phyloP scores from a whole-genome alignment of 1,284 basidiomycete species.

The Stereum hirsutum region DNA sequence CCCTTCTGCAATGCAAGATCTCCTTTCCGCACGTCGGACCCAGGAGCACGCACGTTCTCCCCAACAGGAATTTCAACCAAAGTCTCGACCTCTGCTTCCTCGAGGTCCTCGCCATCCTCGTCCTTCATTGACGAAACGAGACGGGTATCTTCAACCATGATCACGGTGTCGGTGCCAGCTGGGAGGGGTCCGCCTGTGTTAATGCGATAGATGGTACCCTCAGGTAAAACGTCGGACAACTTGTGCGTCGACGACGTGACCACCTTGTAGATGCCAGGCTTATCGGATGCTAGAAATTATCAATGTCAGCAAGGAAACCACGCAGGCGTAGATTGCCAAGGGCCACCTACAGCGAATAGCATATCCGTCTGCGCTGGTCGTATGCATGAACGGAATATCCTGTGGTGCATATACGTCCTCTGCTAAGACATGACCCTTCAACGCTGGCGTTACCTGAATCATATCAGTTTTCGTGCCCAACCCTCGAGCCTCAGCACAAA shows the following conservation, averaged over 20 bases:
- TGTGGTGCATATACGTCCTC: constrained; percentile 61
- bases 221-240: constrained; percentile 31
- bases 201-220: constrained; percentile 58
- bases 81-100: constrained; percentile 64
- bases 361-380: constrained; percentile 86
- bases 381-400: constrained; percentile 52
- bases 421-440: constrained; percentile 66
- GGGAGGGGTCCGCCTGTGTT: constrained; percentile 78
- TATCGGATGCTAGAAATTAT: constrained; percentile 37
- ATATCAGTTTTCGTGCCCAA: neutral
- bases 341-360: constrained; percentile 55
- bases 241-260: constrained; percentile 47
- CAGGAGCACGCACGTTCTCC: constrained; percentile 69
- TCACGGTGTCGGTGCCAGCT: constrained; percentile 63
- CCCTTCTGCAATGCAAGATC: constrained; percentile 61
- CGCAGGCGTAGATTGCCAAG: no score
- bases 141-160: constrained; percentile 90
- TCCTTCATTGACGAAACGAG: constrained; percentile 41
- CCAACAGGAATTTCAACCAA: constrained; percentile 52
- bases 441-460: constrained; percentile 39
- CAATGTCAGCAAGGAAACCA: no score
- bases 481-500: no score
- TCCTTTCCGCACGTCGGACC: constrained; percentile 65
- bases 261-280: constrained; percentile 63
- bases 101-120: constrained; percentile 22